These are phyloP conservation scores for Hyaloscypha hepaticicola DNA, from an alignment of 495 filamentous ascomycete genomes.

Conservation along the genomic window DNA sequence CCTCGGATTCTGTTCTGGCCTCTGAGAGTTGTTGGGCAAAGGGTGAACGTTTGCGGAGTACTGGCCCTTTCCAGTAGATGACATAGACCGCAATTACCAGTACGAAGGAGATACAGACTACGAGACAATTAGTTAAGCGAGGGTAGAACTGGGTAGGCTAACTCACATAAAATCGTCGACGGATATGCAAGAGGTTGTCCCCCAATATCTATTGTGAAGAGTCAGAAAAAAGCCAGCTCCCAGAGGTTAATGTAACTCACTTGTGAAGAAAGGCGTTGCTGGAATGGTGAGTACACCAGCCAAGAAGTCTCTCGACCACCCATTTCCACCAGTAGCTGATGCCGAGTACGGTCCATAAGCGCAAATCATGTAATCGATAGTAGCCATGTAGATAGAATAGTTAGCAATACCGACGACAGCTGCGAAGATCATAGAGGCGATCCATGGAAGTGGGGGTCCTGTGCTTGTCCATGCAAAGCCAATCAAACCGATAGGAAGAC, in stretches of 20 bases:
- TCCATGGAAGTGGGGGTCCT: constrained; percentile 63
- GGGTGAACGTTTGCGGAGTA: constrained; percentile 63
- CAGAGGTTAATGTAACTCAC: constrained; percentile 9
- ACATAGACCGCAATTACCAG: constrained; percentile 73
- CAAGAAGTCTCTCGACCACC: constrained; percentile 72
- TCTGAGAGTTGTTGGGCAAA: constrained; percentile 72
- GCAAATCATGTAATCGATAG: constrained; percentile 84
- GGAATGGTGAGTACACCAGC: constrained; percentile 76
- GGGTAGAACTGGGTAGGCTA: too few relatives aligned
- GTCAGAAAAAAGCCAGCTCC: not conserved
- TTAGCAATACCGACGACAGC: constrained; percentile 67
- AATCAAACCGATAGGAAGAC: constrained; percentile 65
- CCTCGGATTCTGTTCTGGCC: constrained; percentile 46
- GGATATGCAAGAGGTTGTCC: constrained; percentile 64
- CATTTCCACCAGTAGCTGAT: constrained; percentile 75
- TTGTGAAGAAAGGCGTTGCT: constrained; percentile 65
- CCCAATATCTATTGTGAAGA: constrained; percentile 49
- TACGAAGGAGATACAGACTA: constrained; percentile 59
- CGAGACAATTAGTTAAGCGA: not conserved
- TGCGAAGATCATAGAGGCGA: constrained; percentile 56
- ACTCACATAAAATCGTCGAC: constrained; percentile 61
- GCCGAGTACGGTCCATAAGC: constrained; percentile 77
- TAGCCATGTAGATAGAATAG: constrained; percentile 75
- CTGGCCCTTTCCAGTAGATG: constrained; percentile 75
- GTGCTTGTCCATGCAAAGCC: constrained; percentile 67